Base-by-base conservation (phyloP, 1,284 basidiomycete species). In the Singerocomus inundabilis region DNA sequence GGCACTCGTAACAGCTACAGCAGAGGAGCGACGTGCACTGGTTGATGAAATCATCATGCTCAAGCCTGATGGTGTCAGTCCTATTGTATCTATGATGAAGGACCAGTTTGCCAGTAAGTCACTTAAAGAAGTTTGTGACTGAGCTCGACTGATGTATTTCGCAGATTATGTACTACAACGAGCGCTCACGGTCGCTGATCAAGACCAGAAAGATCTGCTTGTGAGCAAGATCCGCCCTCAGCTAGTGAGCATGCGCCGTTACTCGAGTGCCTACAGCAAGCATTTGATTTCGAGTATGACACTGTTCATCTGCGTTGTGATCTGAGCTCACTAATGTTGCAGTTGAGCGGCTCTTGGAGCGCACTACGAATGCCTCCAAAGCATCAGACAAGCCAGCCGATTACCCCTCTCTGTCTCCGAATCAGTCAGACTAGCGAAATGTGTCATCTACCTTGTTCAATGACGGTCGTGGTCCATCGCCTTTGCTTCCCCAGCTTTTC, bases 41-140 rank as follows among this genome's bases (percentile, higher is more conserved):
- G 82, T 97, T 49, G 82, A 91, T 21, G 93, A 97, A 70, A 84
- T 97, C 46, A 79, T 94, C 70, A 69, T 75, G 3, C 73, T 77
- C n/a, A 79, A 78, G 52, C 72, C 75, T 35, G 83, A 88, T 54
- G 81, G 81, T 26, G 71, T 80, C 32, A 83, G 76, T 53, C 80
- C 84, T 0, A 76, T 93, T 49, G 77, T 80, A 31, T 75, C 78
- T 12, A 89, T 96, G 88, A 91, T 94, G 83, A 91, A 90, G 72
- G 92, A 96, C 64, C 89, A 91, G 61, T 96, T 82, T 70, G 92
- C 86, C 28, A 95, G 89, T 91, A 60, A 60, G 88, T 79, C 16
- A 4, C 21, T 25, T 16, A 34, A 26, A n/a, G 6, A 21, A 48
- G 33, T 39, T 52, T 1, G 10, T 4, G 32, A 39, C n/a, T n/a